Base-by-base conservation (phyloP, 2,329 filamentous ascomycete genomes). In the Leptographium wingfieldii region DNA sequence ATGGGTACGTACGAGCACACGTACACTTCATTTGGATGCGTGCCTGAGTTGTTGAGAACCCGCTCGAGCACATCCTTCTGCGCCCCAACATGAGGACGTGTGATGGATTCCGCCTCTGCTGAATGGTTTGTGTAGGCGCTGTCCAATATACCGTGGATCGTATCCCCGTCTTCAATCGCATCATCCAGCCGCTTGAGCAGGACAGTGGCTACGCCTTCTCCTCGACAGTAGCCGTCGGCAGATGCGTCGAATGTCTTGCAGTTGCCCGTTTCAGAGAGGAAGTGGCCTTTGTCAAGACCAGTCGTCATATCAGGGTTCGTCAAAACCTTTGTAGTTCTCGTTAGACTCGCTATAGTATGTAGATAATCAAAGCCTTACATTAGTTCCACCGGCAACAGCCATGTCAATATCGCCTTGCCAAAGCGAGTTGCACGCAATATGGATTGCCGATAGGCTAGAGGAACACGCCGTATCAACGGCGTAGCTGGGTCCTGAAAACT, bases 121-220 rank as follows among this genome's bases (percentile, higher is more conserved):
- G 87, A 92, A 71, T 94, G 89, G 71, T 94, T 95, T 55, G 89
- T 94, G 5, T 84, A 81, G 0, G 85, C 82, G 35, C 84, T 88
- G 0, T 87, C 76, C 56, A 96, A 87, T 64, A 89, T 84, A 19
- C 84, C 89, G n/a, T 91, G 78, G 51, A 81, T 85, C 78, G 69
- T 85, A 81, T 94, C 90, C 62, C 88, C 85, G 66, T 94, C 88
- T 0, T 82, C 81, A 57, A 88, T 70, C 1, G 89, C 89, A 71
- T 92, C 89, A 59, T 90, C 85, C 2, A 92, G 81, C 40, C 89
- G 80, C 77, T 94, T 94, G 27, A 94, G 59, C 3, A 80, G 66
- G 3, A 80, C 67, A 0, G 72, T 67, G 0, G 67, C 76, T 25
- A 74, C 68, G 2, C 71, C 76, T 33, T 81, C 79, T 0, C 67